phyloP scores from a whole-genome alignment of 768 basidiomycete species.

The Suillus fuscotomentosus region DNA sequence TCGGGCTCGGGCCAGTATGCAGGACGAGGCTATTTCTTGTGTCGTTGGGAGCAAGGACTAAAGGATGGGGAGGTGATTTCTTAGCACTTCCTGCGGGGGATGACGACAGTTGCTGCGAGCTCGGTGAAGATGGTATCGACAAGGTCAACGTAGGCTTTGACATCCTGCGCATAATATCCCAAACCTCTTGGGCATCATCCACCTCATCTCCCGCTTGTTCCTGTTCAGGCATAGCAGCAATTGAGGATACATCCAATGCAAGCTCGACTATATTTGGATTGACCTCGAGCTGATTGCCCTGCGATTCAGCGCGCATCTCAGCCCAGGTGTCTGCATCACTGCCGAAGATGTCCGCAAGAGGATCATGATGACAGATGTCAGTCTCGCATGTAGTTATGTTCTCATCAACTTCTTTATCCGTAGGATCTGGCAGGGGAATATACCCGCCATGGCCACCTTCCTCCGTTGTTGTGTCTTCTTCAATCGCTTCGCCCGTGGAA shows the following conservation, averaged over 20 bases:
- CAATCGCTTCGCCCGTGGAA: conserved; percentile 23
- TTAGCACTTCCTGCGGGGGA: conserved; percentile 27
- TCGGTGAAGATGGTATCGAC: conserved; percentile 41
- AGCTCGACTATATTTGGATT: conserved; percentile 54
- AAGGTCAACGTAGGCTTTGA: conserved; percentile 32
- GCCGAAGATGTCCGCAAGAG: conserved; percentile 62
- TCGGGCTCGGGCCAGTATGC: conserved; percentile 35
- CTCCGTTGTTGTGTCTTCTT: conserved; percentile 31
- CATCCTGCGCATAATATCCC: conserved; percentile 40
- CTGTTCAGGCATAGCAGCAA: conserved; percentile 26
- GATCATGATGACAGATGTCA: conserved; percentile 41
- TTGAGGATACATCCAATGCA: conserved; percentile 45
- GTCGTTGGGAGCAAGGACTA: conserved; percentile 47
- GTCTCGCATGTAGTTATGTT: conserved; percentile 40
- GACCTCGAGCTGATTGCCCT: conserved; percentile 22
- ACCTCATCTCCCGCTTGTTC: conserved; percentile 20
- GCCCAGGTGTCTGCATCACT: conserved; percentile 65
- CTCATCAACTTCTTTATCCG: conserved; percentile 29
- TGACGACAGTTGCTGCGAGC: conserved; percentile 35
- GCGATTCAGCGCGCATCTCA: conserved; percentile 43
- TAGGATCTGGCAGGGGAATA: conserved; percentile 27
- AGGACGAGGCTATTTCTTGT: conserved; percentile 29
- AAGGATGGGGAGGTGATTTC: conserved; percentile 57
- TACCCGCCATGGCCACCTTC: conserved; percentile 17
- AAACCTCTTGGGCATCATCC: conserved; percentile 34